Conservation (phyloP, 331 rosid species). For the Stylosanthes scabra region DNA sequence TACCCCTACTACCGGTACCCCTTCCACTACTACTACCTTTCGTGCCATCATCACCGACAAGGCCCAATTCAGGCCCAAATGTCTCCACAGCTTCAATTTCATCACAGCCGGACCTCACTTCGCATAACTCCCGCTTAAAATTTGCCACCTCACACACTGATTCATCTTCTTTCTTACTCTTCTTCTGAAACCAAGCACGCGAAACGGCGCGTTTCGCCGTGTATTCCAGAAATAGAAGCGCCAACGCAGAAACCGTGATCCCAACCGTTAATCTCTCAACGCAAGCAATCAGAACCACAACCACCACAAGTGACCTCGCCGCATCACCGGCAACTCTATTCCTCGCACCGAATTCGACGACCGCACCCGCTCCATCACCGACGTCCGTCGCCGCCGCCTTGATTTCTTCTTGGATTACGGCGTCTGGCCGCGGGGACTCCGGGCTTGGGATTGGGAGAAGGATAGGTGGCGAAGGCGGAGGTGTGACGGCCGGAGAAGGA, state of each 20-base stretch:
- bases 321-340: slow-evolving; percentile 19
- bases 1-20: slow-evolving; percentile 22
- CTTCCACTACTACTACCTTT: slow-evolving; percentile 22
- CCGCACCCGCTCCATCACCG: not conserved
- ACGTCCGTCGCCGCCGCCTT: not conserved
- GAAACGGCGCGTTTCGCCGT: slow-evolving; percentile 45
- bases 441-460: too few relatives aligned
- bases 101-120: slow-evolving; percentile 25
- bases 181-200: slow-evolving; percentile 19
- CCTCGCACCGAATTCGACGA: not conserved
- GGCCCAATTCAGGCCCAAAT: slow-evolving; percentile 5
- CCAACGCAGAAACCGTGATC: slow-evolving; percentile 73
- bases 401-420: not conserved
- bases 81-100: slow-evolving; percentile 55
- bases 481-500: slow-evolving; percentile 31
- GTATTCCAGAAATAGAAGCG: slow-evolving; percentile 61
- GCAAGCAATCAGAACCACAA: slow-evolving; percentile 48
- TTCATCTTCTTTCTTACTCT: not conserved
- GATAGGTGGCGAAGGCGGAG: not conserved
- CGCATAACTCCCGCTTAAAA: slow-evolving; percentile 15
- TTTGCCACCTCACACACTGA: not conserved
- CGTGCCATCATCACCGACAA: slow-evolving; percentile 12
- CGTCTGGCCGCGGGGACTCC: not conserved
- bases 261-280: slow-evolving; percentile 57
- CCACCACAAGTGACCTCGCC: slow-evolving; percentile 47